Evolutionary conservation across 2,329 filamentous ascomycete genomes (phyloP).

Genomic region (Colletotrichum karsti): DNA sequence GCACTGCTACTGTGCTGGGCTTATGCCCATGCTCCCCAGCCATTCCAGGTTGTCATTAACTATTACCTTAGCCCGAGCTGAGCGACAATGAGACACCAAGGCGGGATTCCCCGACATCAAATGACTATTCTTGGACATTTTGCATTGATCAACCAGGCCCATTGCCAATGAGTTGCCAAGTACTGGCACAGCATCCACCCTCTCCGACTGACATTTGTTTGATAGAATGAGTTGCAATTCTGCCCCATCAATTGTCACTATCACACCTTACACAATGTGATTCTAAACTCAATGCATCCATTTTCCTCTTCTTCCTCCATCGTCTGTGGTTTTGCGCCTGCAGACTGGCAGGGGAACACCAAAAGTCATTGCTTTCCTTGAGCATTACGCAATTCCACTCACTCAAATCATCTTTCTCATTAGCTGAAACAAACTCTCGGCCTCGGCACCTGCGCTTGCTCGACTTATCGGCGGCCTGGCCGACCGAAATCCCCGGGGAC

Average conservation of each 20-base stretch:
- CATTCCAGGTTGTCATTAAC: neutral
- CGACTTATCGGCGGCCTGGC: neutral
- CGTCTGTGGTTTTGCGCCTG: neutral
- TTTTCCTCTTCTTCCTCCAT: neutral
- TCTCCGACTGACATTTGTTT: neutral
- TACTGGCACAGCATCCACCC: neutral
- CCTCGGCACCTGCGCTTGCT: neutral
- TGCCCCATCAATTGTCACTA: neutral
- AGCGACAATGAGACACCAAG: neutral
- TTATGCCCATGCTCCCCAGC: neutral
- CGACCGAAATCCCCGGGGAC: neutral
- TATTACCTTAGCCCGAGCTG: neutral
- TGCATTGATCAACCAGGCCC: conserved; percentile 20
- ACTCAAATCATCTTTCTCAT: neutral
- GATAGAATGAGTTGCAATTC: neutral
- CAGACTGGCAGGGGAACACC: neutral
- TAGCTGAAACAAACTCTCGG: conserved; percentile 24
- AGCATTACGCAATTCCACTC: conserved; percentile 13
- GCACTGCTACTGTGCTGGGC: neutral
- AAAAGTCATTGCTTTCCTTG: neutral
- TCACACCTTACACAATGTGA: neutral
- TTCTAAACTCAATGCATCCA: neutral
- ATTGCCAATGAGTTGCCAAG: too few relatives aligned
- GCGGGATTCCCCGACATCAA: conserved; percentile 22
- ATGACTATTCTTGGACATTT: conserved; percentile 18